Base-by-base conservation (phyloP, 257 asterid genomes). In the Solanum etuberosum region DNA sequence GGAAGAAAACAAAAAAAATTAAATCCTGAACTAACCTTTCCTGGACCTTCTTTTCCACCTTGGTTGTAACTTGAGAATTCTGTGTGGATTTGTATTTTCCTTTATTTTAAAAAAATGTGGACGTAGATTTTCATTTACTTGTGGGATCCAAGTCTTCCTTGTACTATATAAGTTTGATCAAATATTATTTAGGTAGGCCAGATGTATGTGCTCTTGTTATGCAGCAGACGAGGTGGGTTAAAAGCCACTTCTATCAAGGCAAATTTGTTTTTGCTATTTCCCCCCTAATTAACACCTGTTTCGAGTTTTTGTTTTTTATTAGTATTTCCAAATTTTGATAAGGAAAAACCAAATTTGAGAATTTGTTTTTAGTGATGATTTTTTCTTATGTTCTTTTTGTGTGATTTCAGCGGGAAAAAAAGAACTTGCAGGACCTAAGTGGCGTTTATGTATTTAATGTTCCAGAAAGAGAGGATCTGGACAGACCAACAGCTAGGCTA, bases 371-470 rank as follows among this genome's bases (percentile, higher is more conserved):
- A 76, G 78, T 70, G 70, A 67, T 57, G 48, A 25, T 72, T 61
- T 29, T 38, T 91, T 91, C 59, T 86, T 65, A 71, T 29, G 63
- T 86, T 88, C 35, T 89, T 42, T 83, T 37, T 91, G 43, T 88
- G 57, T 91, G 86, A 86, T 90, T 85, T 88, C 87, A 96, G 99
- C 92, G 94, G 94, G 99, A 95, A 89, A 97, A 94, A 93, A 97
- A 92, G 96, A 97, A 97, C 90, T 89, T 97, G 86, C 99, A 95
- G 91, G 98, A 97, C 87, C 74, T 93, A 74, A 93, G 87, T 91
- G 98, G 98, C 83, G 98, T 97, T 71, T 97, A 92, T 87, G 99
- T 95, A 88, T 94, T 91, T 89, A 95, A 94, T 91, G 99, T 96
- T 88, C 94, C 98, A 86, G 99, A 95, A 37, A 93, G 97, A 65